Evolutionary conservation across 345 rosid species (phyloP), one percentile per base, ranked within the genome.

Genomic region (Murraya koenigii): DNA sequence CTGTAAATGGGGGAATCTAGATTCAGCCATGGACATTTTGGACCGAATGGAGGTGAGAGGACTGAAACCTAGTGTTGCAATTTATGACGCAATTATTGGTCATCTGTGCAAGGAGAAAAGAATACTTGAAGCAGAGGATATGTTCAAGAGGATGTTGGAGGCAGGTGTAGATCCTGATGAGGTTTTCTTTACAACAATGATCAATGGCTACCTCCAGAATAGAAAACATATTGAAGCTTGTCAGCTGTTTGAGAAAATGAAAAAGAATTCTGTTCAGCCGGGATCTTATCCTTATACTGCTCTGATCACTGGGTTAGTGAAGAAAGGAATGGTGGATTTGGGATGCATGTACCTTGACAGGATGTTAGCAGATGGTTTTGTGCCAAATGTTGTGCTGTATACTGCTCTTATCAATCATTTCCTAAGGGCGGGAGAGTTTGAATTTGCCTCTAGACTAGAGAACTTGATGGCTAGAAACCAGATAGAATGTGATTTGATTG

Each of bases 91-190:
- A 73, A 86, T 93, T 26, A 88, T 90, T 22, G 74, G 86, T 75
- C 78, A 83, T 84, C 82, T 93, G 56, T 82, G 90, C 78, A 85
- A 61, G 44, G 80, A 83, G 39, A 81, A 81, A 72, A 84, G 78
- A 81, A 68, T 90, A 77, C 66, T 33, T 66, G 92, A 87, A 78
- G 97, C 95, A 0, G 90, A 87, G 89, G 81, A 83, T 71, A 75
- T 80, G 72, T 91, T 93, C 80, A 77, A 66, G 63, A 86, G 83
- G 84, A 93, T 93, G 94, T 83, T 84, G 49, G 86, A 86, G 77
- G 79, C 84, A 22, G 92, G 95, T 70, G 81, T 88, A 69, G 87
- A 89, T 79, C 93, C 93, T 52, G 94, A 91, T 83, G 97, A 86
- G 82, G 77, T 80, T 78, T 63, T 86, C 64, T 93, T 87, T 84